Base-by-base conservation (phyloP, 2,329 filamentous ascomycete species). In the Onygenales sp. region DNA sequence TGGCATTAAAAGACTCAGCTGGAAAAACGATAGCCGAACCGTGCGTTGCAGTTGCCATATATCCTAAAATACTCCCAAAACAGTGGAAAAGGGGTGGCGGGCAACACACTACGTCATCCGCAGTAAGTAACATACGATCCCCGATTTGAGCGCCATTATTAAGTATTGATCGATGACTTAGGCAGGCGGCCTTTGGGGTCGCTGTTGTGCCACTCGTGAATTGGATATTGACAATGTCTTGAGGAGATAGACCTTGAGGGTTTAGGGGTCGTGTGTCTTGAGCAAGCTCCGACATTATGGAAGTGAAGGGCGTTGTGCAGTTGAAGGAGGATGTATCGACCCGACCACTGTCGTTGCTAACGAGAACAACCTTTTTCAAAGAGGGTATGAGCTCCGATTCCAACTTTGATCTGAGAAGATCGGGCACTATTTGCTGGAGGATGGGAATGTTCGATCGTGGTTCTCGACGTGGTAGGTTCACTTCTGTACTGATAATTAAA, bases 191-290 rank as follows among this genome's bases (percentile, higher is more conserved):
- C 72, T 97, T 97, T 21, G 91, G 92, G 63, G 81, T 77, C 0
- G 87, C 88, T 0, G 93, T 97, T 0, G 93, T 97, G n/a, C 92
- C 93, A 0, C 86, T 92, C 0, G 93, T 98, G 73, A 97, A 97
- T 68, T 97, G 92, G 58, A 97, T 95, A 66, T 96, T 97, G 59
- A 94, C 85, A 2, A 86, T 83, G 49, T 97, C 92, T 56, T 80
- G 67, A 0, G 83, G 76, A 85, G 74, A 69, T 27, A 68, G 33
- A 61, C 61, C 9, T 65, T 75, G 66, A 69, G 74, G 56, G 63
- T 70, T 62, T 71, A 87, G 53, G 56, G 68, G 55, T 47, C 54
- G 56, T 47, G 63, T 63, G 52, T 69, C 63, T n/a, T 65, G 66
- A 4, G 73, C 70, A 55, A 78, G 67, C 8, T 71, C 63, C 10